These are phyloP conservation scores for Colletotrichum sp. DNA, from an alignment of 2,329 filamentous ascomycete genomes.

Conservation along the genomic window DNA sequence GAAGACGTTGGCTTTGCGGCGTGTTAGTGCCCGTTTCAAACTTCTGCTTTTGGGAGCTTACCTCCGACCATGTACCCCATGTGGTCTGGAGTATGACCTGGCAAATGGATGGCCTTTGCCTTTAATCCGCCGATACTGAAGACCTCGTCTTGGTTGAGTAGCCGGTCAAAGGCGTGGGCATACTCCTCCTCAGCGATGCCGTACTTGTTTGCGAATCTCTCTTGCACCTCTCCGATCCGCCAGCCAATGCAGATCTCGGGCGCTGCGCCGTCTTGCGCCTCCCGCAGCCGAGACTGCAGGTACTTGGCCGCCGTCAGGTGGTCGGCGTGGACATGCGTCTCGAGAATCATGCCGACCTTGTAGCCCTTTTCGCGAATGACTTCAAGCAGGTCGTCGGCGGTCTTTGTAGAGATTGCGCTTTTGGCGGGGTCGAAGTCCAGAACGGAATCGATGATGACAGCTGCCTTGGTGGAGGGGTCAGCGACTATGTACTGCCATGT, in stretches of 20 bases:
- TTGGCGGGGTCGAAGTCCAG: constrained; percentile 53
- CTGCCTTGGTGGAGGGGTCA: constrained; percentile 46
- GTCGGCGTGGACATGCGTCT: constrained; percentile 63
- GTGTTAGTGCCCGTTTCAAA: neutral
- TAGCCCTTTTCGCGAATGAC: constrained; percentile 48
- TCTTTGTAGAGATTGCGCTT: constrained; percentile 44
- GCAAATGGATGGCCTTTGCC: constrained; percentile 46
- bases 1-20: constrained; percentile 34
- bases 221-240: constrained; percentile 47
- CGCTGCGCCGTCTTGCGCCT: neutral
- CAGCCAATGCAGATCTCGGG: constrained; percentile 46
- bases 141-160: constrained; percentile 47
- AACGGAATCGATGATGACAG: constrained; percentile 63
- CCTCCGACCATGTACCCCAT: constrained; percentile 50
- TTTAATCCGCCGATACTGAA: constrained; percentile 46
- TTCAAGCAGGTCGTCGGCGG: constrained; percentile 53
- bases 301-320: constrained; percentile 61
- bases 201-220: constrained; percentile 44
- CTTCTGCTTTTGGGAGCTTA: neutral
- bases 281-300: constrained; percentile 47
- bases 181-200: constrained; percentile 39
- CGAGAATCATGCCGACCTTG: constrained; percentile 53
- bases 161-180: constrained; percentile 42
- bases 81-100: constrained; percentile 55
- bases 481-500: constrained; percentile 63